A percentile compares a stretch with the other conserved stretches of the same genome.
Conservation (phyloP, 352 stramenopile genomes). For the Phytophthora cajani region DNA sequence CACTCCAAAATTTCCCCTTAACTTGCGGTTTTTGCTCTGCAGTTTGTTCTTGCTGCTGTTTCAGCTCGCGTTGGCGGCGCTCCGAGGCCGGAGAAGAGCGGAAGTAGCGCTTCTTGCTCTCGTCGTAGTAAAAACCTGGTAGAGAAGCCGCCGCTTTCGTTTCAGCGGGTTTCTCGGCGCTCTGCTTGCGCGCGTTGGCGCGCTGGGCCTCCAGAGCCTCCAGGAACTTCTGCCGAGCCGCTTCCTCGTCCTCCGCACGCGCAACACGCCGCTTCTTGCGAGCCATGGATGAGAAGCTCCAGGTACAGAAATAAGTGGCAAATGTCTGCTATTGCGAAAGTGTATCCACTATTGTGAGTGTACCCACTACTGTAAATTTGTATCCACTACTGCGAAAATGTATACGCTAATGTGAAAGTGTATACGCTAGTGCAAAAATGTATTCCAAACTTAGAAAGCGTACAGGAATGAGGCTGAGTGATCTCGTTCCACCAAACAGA, state of each 20-base stretch:
- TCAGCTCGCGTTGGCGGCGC: conserved; percentile 24
- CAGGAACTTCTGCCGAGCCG: conserved; percentile 52
- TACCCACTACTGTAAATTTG: background rate
- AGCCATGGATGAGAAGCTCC: background rate
- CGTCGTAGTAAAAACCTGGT: conserved; percentile 70
- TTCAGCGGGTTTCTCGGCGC: conserved; percentile 7
- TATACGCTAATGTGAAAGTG: background rate
- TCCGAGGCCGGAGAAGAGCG: conserved; percentile 29
- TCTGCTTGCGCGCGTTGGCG: conserved; percentile 41
- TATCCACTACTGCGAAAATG: background rate
- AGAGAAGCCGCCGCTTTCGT: conserved; percentile 22
- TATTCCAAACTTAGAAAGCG: conserved; percentile 14
- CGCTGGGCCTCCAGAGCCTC: conserved; percentile 67
- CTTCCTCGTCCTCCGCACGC: conserved; percentile 28
- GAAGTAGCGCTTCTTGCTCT: conserved; percentile 60
- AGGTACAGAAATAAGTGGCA: background rate
- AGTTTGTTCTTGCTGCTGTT: conserved; percentile 28
- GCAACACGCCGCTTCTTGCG: conserved; percentile 41
- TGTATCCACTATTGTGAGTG: background rate
- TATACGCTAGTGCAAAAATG: conserved; percentile 5
- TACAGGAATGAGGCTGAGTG: conserved; percentile 19
- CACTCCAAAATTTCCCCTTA: conserved; percentile 14
- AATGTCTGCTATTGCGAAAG: background rate
- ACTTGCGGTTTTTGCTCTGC: background rate
- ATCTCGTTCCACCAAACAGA: conserved; percentile 41